Percentiles rank a stretch among this genome's conserved stretches.
phyloP scores from a whole-genome alignment of 257 asterid species.

The Solanum ossicruentum region DNA sequence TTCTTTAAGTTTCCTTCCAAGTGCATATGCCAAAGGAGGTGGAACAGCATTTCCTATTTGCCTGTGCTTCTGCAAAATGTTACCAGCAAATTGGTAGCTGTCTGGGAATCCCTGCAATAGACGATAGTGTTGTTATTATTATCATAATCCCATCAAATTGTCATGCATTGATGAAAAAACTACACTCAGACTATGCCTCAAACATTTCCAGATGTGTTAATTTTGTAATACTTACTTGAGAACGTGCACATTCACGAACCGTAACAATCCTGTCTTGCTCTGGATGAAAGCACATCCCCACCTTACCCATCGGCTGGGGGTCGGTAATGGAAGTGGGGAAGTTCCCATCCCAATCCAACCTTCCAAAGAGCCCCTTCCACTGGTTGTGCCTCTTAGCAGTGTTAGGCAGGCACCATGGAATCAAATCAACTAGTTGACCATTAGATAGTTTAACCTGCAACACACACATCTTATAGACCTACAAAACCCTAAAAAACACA shows the following conservation, averaged over 20 bases:
- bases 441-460: conserved; percentile 61
- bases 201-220: background rate
- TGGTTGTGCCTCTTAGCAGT: conserved; percentile 98
- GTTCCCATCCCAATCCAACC: conserved; percentile 96
- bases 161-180: background rate
- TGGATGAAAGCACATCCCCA: conserved; percentile 97
- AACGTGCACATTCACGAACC: conserved; percentile 96
- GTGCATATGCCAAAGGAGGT: conserved; percentile 85
- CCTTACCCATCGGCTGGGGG: conserved; percentile 96
- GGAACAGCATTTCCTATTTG: conserved; percentile 98
- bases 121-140: background rate
- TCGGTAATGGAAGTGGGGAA: conserved; percentile 87
- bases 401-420: conserved; percentile 96
- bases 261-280: conserved; percentile 93
- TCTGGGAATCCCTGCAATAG: conserved; percentile 73
- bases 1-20: conserved; percentile 76
- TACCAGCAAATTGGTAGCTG: conserved; percentile 58
- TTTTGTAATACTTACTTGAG: conserved; percentile 50
- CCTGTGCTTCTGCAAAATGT: conserved; percentile 59
- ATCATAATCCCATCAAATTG: background rate
- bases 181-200: background rate
- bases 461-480: background rate
- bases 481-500: background rate
- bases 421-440: conserved; percentile 81
- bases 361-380: conserved; percentile 94